Evolutionary conservation across 805 yeast genomes (phyloP), one percentile per base, ranked within the genome.

Genomic region (Limtongia smithiae): DNA sequence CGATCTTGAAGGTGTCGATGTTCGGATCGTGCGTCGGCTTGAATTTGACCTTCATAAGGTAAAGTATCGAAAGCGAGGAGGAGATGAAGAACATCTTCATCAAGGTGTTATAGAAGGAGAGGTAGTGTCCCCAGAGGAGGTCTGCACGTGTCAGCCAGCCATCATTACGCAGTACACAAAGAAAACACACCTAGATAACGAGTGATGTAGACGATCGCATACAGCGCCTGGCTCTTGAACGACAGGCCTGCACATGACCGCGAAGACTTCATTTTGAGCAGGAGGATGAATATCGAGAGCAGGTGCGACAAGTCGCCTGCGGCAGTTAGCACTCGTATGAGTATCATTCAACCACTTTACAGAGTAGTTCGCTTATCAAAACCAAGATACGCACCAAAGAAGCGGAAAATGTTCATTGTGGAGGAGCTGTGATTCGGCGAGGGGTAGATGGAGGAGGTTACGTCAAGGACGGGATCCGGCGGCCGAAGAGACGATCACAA

Each of bases 1-100:
- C 78, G 30, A 83, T 75, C 57, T 82, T 83, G 69, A 93, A 90
- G 5, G 84, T 81, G 64, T 87, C 88, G 48, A 80, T 80, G 51
- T 75, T 71, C 46, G 84, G 80, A 68, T 77, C 76, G 59, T 73
- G 76, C 48, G 71, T 76, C 21, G 71, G 69, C 73, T 80, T 70
- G 73, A 77, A 80, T 73, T 81, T 76, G 60, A 67, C 59, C 48
- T 76, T 73, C 83, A 90, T 81, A 48, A 90, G 70, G 56, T 81
- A 79, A 17, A 90, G 79, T 17, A 85, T 84, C 67, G 88, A 88
- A 4, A 77, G 60, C 0, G 96, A 82, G 0, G 95, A 77, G 0
- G 71, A 78, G 55, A 93, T 79, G 71, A 85, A 93, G 58, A 89
- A 75, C 2, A 91, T 34, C 69, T 91, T 91, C 90, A 93, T 82